phyloP scores from a whole-genome alignment of 192 early-diverging fungal species.

The Kickxella alabastrina region DNA sequence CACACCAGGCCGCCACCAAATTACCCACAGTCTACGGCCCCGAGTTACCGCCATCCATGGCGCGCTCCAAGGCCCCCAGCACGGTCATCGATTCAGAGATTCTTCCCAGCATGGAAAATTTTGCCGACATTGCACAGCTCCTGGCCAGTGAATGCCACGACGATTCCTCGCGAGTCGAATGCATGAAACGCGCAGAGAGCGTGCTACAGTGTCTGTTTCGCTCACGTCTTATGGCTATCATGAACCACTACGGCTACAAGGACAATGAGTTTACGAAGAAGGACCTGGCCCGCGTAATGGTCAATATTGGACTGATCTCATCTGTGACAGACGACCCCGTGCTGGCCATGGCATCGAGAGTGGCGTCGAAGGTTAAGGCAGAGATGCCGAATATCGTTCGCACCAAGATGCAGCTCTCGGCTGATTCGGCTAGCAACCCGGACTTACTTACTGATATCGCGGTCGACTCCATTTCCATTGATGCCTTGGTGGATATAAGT shows the following conservation, averaged over 20 bases:
- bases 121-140: constrained; percentile 12
- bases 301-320: constrained; percentile 24
- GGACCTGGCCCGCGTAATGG: constrained; percentile 31
- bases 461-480: constrained; percentile 20
- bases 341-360: constrained; percentile 29
- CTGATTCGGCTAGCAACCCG: constrained; percentile 18
- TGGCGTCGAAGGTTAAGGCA: constrained; percentile 34
- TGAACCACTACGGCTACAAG: constrained; percentile 34
- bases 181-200: constrained; percentile 24
- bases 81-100: not conserved
- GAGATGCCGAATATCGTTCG: constrained; percentile 35
- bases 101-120: not conserved
- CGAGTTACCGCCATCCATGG: constrained; percentile 46
- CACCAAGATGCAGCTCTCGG: constrained; percentile 20
- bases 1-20: too few relatives aligned
- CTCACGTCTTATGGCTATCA: constrained; percentile 26
- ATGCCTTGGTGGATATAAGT: constrained; percentile 13
- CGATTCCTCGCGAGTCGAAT: constrained; percentile 13
- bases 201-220: constrained; percentile 32
- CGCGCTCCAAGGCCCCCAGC: constrained; percentile 11
- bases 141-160: constrained; percentile 9
- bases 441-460: constrained; percentile 22
- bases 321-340: constrained; percentile 26
- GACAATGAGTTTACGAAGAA: constrained; percentile 15
- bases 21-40: constrained; percentile 31